Evolutionary conservation across 352 stramenopile genomes (phyloP).

Genomic region (Pilasporangium apinafurcum): DNA sequence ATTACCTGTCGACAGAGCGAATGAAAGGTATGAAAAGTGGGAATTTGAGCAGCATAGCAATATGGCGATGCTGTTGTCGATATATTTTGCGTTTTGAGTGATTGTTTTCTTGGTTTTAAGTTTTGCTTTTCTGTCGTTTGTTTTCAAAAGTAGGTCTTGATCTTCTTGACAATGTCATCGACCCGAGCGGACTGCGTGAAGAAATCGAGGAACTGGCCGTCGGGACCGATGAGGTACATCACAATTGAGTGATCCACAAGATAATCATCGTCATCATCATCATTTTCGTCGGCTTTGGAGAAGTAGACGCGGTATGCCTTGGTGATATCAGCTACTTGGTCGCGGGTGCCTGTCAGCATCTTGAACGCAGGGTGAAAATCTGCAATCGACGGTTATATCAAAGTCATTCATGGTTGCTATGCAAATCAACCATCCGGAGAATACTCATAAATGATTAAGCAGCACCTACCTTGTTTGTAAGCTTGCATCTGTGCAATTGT

Average conservation of each 20-base stretch:
- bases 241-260: constrained; percentile 99
- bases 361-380: constrained; percentile 85
- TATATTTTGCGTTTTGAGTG: neutral
- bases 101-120: constrained; percentile 1
- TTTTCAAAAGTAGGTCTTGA: constrained; percentile 72
- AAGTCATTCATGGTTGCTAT: too few relatives aligned
- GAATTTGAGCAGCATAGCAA: neutral
- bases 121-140: neutral
- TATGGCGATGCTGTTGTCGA: neutral
- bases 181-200: constrained; percentile 97
- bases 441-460: too few relatives aligned
- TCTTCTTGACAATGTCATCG: constrained; percentile 93
- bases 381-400: constrained; percentile 7
- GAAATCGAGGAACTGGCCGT: constrained; percentile 98
- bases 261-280: constrained; percentile 97
- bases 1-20: neutral
- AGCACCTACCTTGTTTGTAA: constrained; percentile 88
- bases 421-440: too few relatives aligned
- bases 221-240: constrained; percentile 96
- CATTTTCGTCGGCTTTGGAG: constrained; percentile 92
- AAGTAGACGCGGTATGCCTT: constrained; percentile 99
- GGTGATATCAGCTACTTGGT: constrained; percentile 94
- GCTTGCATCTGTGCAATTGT: constrained; percentile 93
- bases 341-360: constrained; percentile 90
- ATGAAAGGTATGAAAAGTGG: neutral